A percentile compares a stretch with the other conserved stretches of the same genome.
phyloP scores from a whole-genome alignment of 2,329 filamentous ascomycete genomes.

The Botrytis aclada region DNA sequence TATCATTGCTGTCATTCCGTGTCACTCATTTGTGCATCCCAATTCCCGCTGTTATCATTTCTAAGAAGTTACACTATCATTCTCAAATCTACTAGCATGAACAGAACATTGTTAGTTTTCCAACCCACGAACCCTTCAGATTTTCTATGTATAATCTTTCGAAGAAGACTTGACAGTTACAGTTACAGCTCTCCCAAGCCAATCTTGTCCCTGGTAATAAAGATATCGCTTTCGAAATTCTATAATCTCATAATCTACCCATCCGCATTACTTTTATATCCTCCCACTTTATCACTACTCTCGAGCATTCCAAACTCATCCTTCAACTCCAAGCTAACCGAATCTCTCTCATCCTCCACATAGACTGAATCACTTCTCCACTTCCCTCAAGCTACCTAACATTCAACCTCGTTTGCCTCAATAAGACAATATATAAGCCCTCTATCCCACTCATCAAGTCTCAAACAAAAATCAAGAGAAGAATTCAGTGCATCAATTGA shows the following conservation, averaged over 20 bases:
- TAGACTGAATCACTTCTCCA: background rate
- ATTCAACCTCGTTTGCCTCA: fast-evolving
- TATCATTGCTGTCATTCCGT: background rate
- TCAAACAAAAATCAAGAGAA: background rate
- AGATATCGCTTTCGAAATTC: no score
- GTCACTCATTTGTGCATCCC: fast-evolving
- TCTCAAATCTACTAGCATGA: background rate
- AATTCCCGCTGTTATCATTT: background rate
- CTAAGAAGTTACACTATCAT: background rate
- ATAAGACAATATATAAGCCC: background rate
- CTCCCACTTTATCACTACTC: fast-evolving
- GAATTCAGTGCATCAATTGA: background rate
- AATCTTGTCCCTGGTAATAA: no score
- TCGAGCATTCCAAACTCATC: background rate
- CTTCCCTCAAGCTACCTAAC: fast-evolving
- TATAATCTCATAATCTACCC: no score
- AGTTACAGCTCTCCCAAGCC: background rate
- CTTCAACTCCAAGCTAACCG: background rate
- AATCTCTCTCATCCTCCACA: background rate
- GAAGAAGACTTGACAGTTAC: fast-evolving
- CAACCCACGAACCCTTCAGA: background rate
- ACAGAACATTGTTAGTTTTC: background rate
- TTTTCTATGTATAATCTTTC: fast-evolving
- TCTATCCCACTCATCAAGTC: background rate
- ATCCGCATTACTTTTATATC: background rate